Conservation (phyloP, 179 eudicot species). For the Beta lomatogona region DNA sequence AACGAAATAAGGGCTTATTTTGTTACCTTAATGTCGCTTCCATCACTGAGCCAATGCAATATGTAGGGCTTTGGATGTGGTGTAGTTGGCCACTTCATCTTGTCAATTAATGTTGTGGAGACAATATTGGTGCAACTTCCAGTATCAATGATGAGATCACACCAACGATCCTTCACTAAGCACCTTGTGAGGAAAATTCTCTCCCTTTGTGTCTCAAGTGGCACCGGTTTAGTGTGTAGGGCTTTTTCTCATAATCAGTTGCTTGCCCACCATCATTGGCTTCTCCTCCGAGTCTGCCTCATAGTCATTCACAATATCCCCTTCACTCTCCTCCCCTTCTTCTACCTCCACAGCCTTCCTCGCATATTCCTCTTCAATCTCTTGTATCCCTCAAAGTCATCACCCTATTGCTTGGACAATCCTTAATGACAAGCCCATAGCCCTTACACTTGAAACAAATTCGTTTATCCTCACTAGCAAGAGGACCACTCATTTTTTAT, state of each 20-base stretch:
- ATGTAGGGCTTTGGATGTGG: not conserved
- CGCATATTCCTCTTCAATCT: too few relatives aligned
- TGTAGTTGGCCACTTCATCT: not conserved
- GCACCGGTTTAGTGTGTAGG: not conserved
- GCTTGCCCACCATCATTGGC: not conserved
- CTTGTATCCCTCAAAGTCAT: too few relatives aligned
- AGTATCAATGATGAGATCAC: not conserved
- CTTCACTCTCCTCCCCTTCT: too few relatives aligned
- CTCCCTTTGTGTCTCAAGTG: not conserved
- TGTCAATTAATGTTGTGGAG: not conserved
- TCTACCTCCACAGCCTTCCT: too few relatives aligned
- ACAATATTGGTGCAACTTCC: not conserved
- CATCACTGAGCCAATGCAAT: slow-evolving; percentile 12
- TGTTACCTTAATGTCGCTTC: not conserved
- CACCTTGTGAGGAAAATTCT: not conserved
- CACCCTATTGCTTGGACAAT: too few relatives aligned
- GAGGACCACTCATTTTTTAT: not conserved
- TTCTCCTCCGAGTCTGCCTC: not conserved
- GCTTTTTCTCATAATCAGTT: not conserved
- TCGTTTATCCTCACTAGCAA: not conserved
- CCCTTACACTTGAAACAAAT: not conserved
- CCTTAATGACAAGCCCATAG: too few relatives aligned
- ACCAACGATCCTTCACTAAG: not conserved
- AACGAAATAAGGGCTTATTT: not conserved
- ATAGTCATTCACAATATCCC: too few relatives aligned